These are phyloP conservation scores for Penicillium cinerascens DNA, from an alignment of 495 filamentous ascomycete species.

Conservation along the genomic window DNA sequence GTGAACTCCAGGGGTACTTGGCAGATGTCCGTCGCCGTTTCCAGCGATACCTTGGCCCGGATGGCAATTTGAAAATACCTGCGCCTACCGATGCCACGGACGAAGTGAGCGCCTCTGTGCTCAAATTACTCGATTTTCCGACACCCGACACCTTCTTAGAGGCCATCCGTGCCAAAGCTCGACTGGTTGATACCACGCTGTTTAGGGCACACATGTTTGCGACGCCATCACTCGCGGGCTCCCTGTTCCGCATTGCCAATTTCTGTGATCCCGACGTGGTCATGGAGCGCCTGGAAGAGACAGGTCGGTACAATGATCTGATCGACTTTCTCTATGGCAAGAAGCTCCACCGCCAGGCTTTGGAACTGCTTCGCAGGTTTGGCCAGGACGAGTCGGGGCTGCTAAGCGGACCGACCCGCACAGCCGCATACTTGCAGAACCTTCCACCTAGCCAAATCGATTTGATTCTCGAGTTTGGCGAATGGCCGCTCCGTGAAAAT, in stretches of 20 bases:
- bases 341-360: conserved; percentile 81
- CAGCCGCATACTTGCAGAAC: conserved; percentile 85
- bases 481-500: conserved; percentile 76
- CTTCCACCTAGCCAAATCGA: conserved; percentile 85
- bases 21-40: conserved; percentile 78
- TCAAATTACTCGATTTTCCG: conserved; percentile 44
- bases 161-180: conserved; percentile 69
- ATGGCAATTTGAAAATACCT: conserved; percentile 64
- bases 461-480: conserved; percentile 83
- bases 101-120: conserved; percentile 44
- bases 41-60: conserved; percentile 75
- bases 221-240: conserved; percentile 76
- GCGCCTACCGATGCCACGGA: conserved; percentile 51
- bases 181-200: conserved; percentile 84
- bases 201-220: conserved; percentile 93
- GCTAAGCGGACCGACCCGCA: conserved; percentile 66
- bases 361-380: conserved; percentile 79
- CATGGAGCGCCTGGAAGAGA: conserved; percentile 85
- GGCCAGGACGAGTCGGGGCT: conserved; percentile 62
- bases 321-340: conserved; percentile 98
- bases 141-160: conserved; percentile 58
- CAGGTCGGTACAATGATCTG: conserved; percentile 84
- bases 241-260: conserved; percentile 93
- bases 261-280: conserved; percentile 96
- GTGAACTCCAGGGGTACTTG: conserved; percentile 78